Percentiles rank a stretch among this genome's conserved stretches.
Evolutionary conservation across 148 eudicot genomes (phyloP).

Genomic region (Fagopyrum homotropicum): DNA sequence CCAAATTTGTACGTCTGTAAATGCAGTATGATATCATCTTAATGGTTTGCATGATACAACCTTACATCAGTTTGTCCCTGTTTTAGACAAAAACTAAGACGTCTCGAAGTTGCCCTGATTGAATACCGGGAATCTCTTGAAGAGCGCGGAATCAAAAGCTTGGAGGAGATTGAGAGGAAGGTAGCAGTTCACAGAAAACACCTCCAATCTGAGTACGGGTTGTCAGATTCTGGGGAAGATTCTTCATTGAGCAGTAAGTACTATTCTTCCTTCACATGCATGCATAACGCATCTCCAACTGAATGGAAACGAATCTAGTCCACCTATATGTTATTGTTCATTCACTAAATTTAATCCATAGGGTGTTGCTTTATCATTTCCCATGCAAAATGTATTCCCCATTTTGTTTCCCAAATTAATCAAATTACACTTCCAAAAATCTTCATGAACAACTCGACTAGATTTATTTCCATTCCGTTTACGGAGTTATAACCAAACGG

Average conservation of each 20-base stretch:
- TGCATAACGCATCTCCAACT: not conserved
- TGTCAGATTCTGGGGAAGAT: conserved; percentile 44
- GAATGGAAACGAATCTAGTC: not conserved
- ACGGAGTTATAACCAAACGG: no score
- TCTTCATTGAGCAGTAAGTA: conserved; percentile 59
- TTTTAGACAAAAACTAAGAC: conserved; percentile 80
- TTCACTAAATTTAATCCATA: not conserved
- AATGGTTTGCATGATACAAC: not conserved
- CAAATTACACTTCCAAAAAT: no score
- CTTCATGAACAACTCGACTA: no score
- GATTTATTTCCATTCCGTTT: no score
- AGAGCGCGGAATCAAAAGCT: conserved; percentile 59
- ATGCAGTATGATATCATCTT: not conserved
- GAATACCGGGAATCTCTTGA: conserved; percentile 93
- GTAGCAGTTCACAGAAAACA: conserved; percentile 53
- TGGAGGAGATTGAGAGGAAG: conserved; percentile 76
- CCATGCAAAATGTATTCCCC: no score
- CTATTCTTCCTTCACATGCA: not conserved
- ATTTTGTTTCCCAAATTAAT: no score
- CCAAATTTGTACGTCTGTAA: not conserved
- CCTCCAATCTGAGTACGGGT: conserved; percentile 64
- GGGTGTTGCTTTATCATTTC: not conserved
- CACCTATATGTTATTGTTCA: not conserved
- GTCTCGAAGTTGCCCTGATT: conserved; percentile 83
- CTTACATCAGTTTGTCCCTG: not conserved